These are phyloP conservation scores for Claviceps fusiformis DNA, from an alignment of 2,329 filamentous ascomycete species.

Conservation along the genomic window DNA sequence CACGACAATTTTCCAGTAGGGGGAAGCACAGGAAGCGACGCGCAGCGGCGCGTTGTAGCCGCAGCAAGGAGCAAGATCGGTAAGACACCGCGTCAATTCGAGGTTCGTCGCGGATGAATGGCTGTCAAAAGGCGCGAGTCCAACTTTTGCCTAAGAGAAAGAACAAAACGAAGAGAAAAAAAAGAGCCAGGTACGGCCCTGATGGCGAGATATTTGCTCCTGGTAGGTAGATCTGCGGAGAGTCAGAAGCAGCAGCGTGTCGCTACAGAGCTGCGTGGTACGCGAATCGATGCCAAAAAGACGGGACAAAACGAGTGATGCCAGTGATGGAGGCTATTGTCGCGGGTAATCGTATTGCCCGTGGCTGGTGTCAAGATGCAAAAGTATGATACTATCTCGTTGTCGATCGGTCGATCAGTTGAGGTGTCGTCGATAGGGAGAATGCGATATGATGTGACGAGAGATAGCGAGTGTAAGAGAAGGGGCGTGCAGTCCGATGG, in stretches of 20 bases:
- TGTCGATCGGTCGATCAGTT: neutral
- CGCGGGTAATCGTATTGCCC: neutral
- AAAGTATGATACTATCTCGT: neutral
- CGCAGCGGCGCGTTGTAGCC: conserved; percentile 1
- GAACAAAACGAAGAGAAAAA: neutral
- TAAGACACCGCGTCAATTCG: neutral
- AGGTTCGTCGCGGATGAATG: neutral
- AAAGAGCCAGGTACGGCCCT: neutral
- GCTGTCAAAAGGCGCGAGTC: neutral
- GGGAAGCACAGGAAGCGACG: conserved; percentile 1
- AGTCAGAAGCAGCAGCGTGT: neutral
- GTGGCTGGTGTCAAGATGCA: neutral
- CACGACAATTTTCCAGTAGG: conserved; percentile 3
- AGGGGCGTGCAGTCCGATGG: neutral
- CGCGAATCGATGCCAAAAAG: neutral
- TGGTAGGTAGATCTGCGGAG: neutral
- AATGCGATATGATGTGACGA: neutral
- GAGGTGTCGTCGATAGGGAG: neutral
- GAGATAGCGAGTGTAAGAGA: neutral
- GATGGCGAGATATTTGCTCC: neutral
- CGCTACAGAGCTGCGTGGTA: neutral
- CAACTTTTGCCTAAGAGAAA: neutral
- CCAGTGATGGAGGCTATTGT: neutral
- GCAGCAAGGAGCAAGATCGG: neutral
- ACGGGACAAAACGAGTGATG: neutral